Evolutionary conservation across 1,139 yeast genomes (phyloP).

Genomic region (Arxiozyma telluris): DNA sequence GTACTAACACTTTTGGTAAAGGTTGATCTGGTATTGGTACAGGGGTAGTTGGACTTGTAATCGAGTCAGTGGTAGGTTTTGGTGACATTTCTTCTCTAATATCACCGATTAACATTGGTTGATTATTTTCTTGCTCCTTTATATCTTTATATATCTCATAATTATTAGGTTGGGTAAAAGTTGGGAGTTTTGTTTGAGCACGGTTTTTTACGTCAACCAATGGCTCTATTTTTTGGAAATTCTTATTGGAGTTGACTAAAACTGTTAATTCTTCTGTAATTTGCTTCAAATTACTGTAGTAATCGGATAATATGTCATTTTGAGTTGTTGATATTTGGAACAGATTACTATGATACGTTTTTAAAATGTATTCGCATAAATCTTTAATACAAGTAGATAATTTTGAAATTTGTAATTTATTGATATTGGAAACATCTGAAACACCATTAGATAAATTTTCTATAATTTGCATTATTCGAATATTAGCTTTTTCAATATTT

Average conservation of each 20-base stretch:
- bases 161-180: conserved; percentile 11
- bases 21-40: conserved; percentile 29
- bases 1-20: conserved; percentile 17
- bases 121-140: neutral
- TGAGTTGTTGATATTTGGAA: conserved; percentile 13
- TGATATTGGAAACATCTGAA: neutral
- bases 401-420: neutral
- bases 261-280: conserved; percentile 1
- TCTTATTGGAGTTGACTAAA: neutral
- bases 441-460: neutral
- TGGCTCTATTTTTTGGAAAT: neutral
- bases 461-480: neutral
- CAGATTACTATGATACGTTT: conserved; percentile 9
- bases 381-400: neutral
- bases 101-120: neutral
- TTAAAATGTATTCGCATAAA: conserved; percentile 4
- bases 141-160: conserved; percentile 10
- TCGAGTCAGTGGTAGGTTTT: neutral
- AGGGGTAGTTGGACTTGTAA: conserved; percentile 19
- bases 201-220: conserved; percentile 1
- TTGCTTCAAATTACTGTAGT: conserved; percentile 1
- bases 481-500: neutral
- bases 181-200: conserved; percentile 10
- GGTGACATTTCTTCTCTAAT: conserved; percentile 6
- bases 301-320: conserved; percentile 7